Evolutionary conservation across 2,329 filamentous ascomycete genomes (phyloP), one percentile per base, ranked within the genome.

Genomic region (Colletotrichum echinochloae): DNA sequence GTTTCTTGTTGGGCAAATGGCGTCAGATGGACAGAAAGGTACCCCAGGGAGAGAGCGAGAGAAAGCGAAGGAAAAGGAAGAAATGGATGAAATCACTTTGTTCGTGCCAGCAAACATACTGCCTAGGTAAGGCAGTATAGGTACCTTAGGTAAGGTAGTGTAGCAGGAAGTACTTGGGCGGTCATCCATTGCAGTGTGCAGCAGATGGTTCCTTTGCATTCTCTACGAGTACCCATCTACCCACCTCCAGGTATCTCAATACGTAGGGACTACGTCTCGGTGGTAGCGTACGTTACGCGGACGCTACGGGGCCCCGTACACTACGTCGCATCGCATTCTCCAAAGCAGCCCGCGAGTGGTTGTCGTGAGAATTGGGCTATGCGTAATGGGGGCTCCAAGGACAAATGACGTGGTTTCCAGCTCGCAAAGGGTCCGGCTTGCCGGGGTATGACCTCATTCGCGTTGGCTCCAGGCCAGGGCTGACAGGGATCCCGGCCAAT

Each of bases 381-480:
- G 63, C 67, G 67, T 68, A 71, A 71, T 63, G 67, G 33, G 16
- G 67, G 63, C 67, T 66, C 41, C 28, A 37, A 46, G 30, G 30
- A 14, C 37, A 59, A 60, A 71, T 71, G 68, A 71, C 68, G 68
- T 71, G 68, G 68, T 67, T 30, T 54, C 64, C 67, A 66, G 62
- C 56, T 66, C 8, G 16, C 18, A 30, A 35, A 46, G 23, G 35
- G 26, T 37, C 8, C 54, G 54, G 54, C n/a, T 46, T 37, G 51
- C 41, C 7, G 30, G 23, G 44, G 5, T 20, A 71, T 71, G 68
- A 71, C 68, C 57, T 71, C 68, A 71, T 63, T 28, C 12, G 23
- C 41, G 41, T 26, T 52, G 49, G 26, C 23, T 18, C 7, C 8
- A 5, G 2, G 6, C 44, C n/a, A 28, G 59, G 23, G 16, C 14